Conservation (phyloP, 2,329 filamentous ascomycete genomes). For the Dothideomycetidae sp. region DNA sequence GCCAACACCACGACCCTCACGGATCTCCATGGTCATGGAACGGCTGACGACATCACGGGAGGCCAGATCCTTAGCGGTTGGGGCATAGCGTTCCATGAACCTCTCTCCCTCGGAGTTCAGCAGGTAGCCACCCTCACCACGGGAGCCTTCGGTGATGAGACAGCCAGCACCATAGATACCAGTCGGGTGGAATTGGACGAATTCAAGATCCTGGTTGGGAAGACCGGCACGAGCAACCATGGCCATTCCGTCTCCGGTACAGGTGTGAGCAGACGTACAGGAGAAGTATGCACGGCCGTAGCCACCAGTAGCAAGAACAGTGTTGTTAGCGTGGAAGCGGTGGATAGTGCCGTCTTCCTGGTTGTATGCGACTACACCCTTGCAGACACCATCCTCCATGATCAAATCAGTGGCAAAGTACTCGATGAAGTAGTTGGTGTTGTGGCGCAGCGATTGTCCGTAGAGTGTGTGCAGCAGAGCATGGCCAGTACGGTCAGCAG, state of each 20-base stretch:
- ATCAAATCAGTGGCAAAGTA: slow-evolving; percentile 95
- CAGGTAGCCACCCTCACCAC: slow-evolving; percentile 95
- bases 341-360: slow-evolving; percentile 97
- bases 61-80: slow-evolving; percentile 94
- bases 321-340: slow-evolving; percentile 93
- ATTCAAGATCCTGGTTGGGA: slow-evolving; percentile 97
- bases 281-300: slow-evolving; percentile 98
- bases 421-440: slow-evolving; percentile 99
- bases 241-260: slow-evolving; percentile 97
- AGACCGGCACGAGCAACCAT: slow-evolving; percentile 97
- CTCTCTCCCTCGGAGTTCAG: slow-evolving; percentile 96
- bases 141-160: slow-evolving; percentile 93
- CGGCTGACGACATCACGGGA: slow-evolving; percentile 92
- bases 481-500: slow-evolving; percentile 91
- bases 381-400: slow-evolving; percentile 95
- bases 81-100: slow-evolving; percentile 98
- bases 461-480: slow-evolving; percentile 97
- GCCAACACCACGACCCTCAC: slow-evolving; percentile 91
- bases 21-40: slow-evolving; percentile 97
- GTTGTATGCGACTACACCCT: slow-evolving; percentile 94
- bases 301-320: slow-evolving; percentile 88
- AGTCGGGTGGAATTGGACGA: slow-evolving; percentile 98
- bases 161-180: slow-evolving; percentile 98
- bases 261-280: slow-evolving; percentile 95
- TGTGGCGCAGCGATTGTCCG: slow-evolving; percentile 89